A percentile compares a stretch with the other conserved stretches of the same genome.
These are phyloP conservation scores for Fusarium sp. DNA, from an alignment of 2,329 filamentous ascomycete species.

Conservation along the genomic window DNA sequence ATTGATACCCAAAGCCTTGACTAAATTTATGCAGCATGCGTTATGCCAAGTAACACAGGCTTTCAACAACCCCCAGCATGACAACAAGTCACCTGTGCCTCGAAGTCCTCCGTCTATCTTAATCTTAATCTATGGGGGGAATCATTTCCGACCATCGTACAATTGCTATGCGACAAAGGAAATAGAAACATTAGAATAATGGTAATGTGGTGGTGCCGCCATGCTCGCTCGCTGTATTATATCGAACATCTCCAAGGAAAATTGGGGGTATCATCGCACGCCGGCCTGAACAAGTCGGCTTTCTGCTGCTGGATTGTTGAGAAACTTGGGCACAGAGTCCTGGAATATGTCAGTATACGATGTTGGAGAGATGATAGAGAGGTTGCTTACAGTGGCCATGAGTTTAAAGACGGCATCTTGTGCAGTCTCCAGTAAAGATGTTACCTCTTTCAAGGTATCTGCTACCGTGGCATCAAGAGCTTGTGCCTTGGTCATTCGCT, in stretches of 20 bases:
- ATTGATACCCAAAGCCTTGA: background rate
- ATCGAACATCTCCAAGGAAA: constrained; percentile 1
- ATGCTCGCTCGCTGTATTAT: constrained; percentile 23
- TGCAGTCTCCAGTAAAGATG: constrained; percentile 88
- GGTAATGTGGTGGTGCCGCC: constrained; percentile 1
- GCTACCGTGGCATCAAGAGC: constrained; percentile 93
- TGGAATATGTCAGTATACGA: constrained; percentile 51
- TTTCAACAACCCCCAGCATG: background rate
- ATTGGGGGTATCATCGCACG: constrained; percentile 25
- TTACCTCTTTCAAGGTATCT: constrained; percentile 89
- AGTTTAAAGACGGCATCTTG: constrained; percentile 97
- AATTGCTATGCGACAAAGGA: constrained; percentile 15
- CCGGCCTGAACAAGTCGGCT: constrained; percentile 35
- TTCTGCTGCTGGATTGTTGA: constrained; percentile 64
- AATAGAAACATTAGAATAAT: constrained; percentile 29
- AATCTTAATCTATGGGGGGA: constrained; percentile 13
- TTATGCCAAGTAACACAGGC: background rate
- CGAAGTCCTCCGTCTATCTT: background rate
- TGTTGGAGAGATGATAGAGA: fast-evolving
- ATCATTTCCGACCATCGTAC: constrained; percentile 1
- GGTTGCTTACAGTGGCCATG: constrained; percentile 91
- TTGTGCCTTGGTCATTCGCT: constrained; percentile 96
- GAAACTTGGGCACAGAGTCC: constrained; percentile 80
- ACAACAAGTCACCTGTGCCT: background rate
- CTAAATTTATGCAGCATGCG: background rate